Evolutionary conservation across 1,284 basidiomycete species (phyloP).

Genomic region (Exobasidium rhododendri): DNA sequence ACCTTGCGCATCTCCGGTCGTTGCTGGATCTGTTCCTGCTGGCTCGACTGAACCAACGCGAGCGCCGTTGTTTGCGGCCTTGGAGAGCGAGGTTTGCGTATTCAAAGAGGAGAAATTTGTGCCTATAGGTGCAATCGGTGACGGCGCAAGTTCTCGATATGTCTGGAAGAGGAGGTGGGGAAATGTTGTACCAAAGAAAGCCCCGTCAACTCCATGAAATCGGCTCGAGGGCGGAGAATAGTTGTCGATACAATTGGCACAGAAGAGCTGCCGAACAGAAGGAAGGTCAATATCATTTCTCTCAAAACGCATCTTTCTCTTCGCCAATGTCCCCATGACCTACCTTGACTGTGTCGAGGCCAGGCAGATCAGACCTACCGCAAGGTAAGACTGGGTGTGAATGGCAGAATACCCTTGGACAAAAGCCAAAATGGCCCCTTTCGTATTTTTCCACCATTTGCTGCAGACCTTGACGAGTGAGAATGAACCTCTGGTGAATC

Average conservation of each 20-base stretch:
- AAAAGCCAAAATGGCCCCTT: constrained; percentile 83
- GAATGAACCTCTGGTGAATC: constrained; percentile 94
- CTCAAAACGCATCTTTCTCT: neutral
- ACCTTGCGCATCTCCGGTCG: neutral
- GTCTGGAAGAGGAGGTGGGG: constrained; percentile 96
- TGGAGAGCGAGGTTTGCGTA: constrained; percentile 12
- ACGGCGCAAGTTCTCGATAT: constrained; percentile 64
- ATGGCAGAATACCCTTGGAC: constrained; percentile 91
- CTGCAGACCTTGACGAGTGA: constrained; percentile 87
- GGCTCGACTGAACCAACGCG: constrained; percentile 13
- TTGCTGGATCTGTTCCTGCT: constrained; percentile 1
- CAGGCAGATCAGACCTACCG: constrained; percentile 90
- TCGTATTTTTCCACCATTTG: constrained; percentile 99
- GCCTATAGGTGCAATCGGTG: constrained; percentile 39
- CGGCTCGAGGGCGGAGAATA: constrained; percentile 92
- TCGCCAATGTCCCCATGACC: neutral
- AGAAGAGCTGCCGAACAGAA: constrained; percentile 65
- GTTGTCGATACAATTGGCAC: constrained; percentile 96
- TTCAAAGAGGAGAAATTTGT: constrained; percentile 16
- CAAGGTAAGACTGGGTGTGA: constrained; percentile 88
- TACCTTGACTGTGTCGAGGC: constrained; percentile 92
- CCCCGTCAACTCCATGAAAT: constrained; percentile 94
- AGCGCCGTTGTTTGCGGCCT: constrained; percentile 4
- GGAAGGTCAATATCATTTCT: neutral
- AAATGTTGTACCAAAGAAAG: constrained; percentile 99